phyloP scores from a whole-genome alignment of 768 basidiomycete species.

The Suillus subaureus region DNA sequence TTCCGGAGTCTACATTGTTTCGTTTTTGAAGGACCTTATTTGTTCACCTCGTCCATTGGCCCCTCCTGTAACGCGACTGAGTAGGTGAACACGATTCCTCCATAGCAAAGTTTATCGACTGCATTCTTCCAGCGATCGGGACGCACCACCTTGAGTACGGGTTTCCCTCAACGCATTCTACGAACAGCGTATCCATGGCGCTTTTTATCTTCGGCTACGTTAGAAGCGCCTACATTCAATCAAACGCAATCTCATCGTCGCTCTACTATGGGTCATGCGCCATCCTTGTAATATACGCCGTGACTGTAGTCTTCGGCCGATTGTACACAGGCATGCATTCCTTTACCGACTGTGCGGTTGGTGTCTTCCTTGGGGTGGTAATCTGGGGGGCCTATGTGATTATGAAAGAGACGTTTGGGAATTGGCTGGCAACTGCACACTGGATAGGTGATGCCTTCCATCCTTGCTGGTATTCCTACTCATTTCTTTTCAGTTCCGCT shows the following conservation, averaged over 20 bases:
- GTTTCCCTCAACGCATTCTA: slow-evolving; percentile 94
- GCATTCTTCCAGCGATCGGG: slow-evolving; percentile 58
- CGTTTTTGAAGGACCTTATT: slow-evolving; percentile 85
- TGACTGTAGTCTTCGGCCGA: slow-evolving; percentile 77
- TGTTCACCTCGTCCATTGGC: slow-evolving; percentile 90
- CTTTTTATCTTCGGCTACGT: slow-evolving; percentile 71
- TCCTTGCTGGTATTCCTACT: slow-evolving; percentile 22
- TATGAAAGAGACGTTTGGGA: slow-evolving; percentile 42
- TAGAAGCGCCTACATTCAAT: slow-evolving; percentile 47
- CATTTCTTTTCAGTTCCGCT: slow-evolving; percentile 49
- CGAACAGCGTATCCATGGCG: slow-evolving; percentile 88
- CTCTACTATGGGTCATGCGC: slow-evolving; percentile 45
- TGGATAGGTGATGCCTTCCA: slow-evolving; percentile 34
- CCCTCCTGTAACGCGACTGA: slow-evolving; percentile 88
- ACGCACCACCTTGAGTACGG: slow-evolving; percentile 89
- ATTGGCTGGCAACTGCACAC: slow-evolving; percentile 40
- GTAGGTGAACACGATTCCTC: slow-evolving; percentile 45
- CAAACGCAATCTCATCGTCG: slow-evolving; percentile 45
- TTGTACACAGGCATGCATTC: slow-evolving; percentile 91
- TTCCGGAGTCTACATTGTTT: slow-evolving; percentile 84
- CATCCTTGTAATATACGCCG: slow-evolving; percentile 57
- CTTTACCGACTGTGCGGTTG: slow-evolving; percentile 71
- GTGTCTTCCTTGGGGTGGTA: slow-evolving; percentile 61
- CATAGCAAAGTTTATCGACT: slow-evolving; percentile 1
- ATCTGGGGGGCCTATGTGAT: slow-evolving; percentile 57